Evolutionary conservation across 129 eudicot genomes (phyloP).

Genomic region (Chrysanthemum seticuspe): DNA sequence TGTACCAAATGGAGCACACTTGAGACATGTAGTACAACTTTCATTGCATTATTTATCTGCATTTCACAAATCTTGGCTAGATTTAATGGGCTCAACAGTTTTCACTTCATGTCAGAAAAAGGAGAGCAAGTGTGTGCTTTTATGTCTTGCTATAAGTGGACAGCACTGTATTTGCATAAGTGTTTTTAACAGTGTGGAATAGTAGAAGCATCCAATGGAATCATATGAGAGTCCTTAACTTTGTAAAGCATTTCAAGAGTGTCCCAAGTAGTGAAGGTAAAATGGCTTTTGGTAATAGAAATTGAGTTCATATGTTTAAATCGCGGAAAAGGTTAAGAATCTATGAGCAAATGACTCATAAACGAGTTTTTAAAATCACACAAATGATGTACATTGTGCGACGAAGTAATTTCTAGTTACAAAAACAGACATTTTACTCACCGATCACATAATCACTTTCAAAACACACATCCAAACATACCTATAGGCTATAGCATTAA

Average conservation of each 20-base stretch:
- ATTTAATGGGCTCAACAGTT: background rate
- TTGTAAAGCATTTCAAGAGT: slow-evolving; percentile 22
- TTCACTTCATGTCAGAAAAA: slow-evolving; percentile 32
- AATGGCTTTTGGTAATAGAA: background rate
- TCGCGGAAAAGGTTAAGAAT: background rate
- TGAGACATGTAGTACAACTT: slow-evolving; percentile 14
- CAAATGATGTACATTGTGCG: too few relatives aligned
- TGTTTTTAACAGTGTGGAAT: slow-evolving; percentile 20
- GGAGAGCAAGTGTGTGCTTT: slow-evolving; percentile 8
- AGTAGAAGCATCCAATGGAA: slow-evolving; percentile 34
- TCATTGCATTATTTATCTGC: slow-evolving; percentile 19
- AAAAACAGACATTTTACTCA: too few relatives aligned
- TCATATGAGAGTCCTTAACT: slow-evolving; percentile 5
- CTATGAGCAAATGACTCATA: background rate
- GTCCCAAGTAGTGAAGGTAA: background rate
- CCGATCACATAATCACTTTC: background rate
- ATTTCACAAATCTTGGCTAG: too few relatives aligned
- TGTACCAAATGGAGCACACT: slow-evolving; percentile 18
- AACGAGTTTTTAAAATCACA: too few relatives aligned
- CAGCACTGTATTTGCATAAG: background rate
- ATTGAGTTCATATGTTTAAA: background rate
- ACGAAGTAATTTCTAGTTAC: too few relatives aligned
- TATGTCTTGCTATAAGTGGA: slow-evolving; percentile 16
- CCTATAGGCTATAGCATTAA: background rate
- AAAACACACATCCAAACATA: background rate